Base-by-base conservation (phyloP, 2,329 filamentous ascomycete species). In the Botrytis sinoallii region DNA sequence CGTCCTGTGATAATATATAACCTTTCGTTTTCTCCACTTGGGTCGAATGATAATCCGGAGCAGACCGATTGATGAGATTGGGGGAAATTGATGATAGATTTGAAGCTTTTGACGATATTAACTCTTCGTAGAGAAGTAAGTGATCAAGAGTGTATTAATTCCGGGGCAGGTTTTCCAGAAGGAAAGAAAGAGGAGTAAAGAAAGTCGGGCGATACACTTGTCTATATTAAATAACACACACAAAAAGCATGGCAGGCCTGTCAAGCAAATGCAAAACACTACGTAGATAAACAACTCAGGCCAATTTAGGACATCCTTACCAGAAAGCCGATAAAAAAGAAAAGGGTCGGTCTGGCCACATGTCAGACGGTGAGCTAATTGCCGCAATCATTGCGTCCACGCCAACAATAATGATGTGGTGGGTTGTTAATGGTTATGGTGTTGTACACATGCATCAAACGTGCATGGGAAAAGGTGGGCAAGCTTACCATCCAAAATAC, bases 351-450 rank as follows among this genome's bases (percentile, higher is more conserved):
- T 73, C 67, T 64, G 55, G 66, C 67, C 55, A 70, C 72, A 59
- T 71, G 72, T 65, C 46, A 65, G 59, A 55, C 48, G n/a, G 55
- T 70, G 52, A 60, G 64, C 29, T 42, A 70, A 73, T 69, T 64
- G 44, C 64, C 40, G 63, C 48, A 59, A 63, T 63, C 65, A 52
- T 29, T 60, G 35, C 16, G 44, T 71, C 65, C 72, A 73, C 71
- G 71, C 71, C 71, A 74, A 66, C 72, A 73, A 38, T 22, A 57
- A 71, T 74, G 72, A 74, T 74, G 72, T 74, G 72, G 52, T 74
- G 60, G 72, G 72, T 44, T 71, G 72, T 71, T 32, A 74, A 71
- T 74, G 72, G 72, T 71, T 74, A 71, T 60, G 42, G 71, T 61
- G 71, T 70, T 68, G 71, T 59, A 73, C 55, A 61, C 71, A 73